These are phyloP conservation scores for Mortierella claussenii DNA, from an alignment of 192 early-diverging fungal species.

Conservation along the genomic window DNA sequence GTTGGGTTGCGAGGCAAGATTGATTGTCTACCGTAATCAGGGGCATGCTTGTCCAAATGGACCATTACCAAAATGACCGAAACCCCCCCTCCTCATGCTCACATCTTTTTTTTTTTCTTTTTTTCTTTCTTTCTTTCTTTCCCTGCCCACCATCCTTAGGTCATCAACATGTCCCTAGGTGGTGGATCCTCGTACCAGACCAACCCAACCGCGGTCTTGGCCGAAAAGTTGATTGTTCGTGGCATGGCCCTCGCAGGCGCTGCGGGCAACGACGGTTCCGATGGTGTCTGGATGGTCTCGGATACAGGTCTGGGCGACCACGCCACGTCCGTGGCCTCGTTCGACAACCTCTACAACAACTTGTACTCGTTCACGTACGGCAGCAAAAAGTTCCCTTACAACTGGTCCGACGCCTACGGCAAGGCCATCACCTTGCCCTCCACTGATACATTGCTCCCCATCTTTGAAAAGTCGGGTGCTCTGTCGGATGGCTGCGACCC, in stretches of 20 bases:
- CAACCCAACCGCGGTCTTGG: constrained; percentile 59
- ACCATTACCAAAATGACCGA: too few relatives aligned
- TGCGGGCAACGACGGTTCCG: constrained; percentile 79
- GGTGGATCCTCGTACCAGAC: constrained; percentile 67
- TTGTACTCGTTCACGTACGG: constrained; percentile 12
- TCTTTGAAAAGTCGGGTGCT: constrained; percentile 11
- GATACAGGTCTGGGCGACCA: constrained; percentile 67
- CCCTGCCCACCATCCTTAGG: too few relatives aligned
- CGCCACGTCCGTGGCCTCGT: constrained; percentile 53
- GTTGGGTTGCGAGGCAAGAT: too few relatives aligned
- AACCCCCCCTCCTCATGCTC: too few relatives aligned
- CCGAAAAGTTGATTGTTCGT: constrained; percentile 52
- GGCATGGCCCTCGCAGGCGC: constrained; percentile 73
- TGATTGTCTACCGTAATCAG: too few relatives aligned
- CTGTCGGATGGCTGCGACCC: constrained; percentile 25
- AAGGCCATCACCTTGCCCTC: constrained; percentile 54
- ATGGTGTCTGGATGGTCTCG: constrained; percentile 66
- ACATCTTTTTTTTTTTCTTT: neutral
- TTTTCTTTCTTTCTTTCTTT: too few relatives aligned
- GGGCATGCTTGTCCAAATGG: too few relatives aligned
- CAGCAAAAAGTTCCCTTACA: constrained; percentile 5
- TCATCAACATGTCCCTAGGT: constrained; percentile 77
- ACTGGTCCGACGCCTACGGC: constrained; percentile 6
- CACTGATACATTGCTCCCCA: constrained; percentile 23
- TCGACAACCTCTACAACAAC: constrained; percentile 14